Evolutionary conservation across 164 flowering plant species (phyloP), one percentile per base, ranked within the genome.

Genomic region (Stephania japonica): DNA sequence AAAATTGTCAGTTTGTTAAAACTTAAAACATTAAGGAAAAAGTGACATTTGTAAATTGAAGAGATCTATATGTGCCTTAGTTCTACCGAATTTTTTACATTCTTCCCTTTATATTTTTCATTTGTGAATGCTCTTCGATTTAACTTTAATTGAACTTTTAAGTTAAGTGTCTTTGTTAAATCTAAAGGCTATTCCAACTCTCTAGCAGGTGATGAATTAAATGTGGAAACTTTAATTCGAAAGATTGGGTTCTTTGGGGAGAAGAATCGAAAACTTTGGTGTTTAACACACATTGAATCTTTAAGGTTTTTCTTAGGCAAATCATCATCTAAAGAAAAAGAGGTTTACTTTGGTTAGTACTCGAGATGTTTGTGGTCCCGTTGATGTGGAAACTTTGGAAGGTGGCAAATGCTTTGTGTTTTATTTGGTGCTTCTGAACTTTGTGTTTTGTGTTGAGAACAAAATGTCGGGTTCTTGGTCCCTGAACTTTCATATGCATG

Each of bases 171-270:
- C 13, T 77, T 14, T 38, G 6, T 67, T 42, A 63, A 26, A n/a
- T 27, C 44, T 73, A 53, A n/a, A 53, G 16, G 49, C 27, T 59
- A 25, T 75, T 53, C 63, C 68, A 41, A 42, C 67, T 38, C 43
- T 19, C 8, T 5, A 81, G 78, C 74, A 95, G 99, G 99, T 93
- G 69, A 84, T 91, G 71, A 96, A n/a, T n/a, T n/a, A n/a, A n/a
- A 96, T 84, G 92, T 90, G 63, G 99, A 88, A 69, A 96, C 98
- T 69, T 96, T 98, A 56, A 84, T 96, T 65, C 91, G 88, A 56
- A 91, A 86, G 79, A 81, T 93, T 50, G 99, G 98, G 8, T 90
- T 93, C 76, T 81, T 88, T 72, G 99, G 98, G 67, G 88, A 88
- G 67, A 73, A 26, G 38, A 85, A 83, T 75, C 75, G 85, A 69